Percentiles rank a stretch among this genome's conserved stretches.
Conservation (phyloP, 345 rosid species). For the Lumnitzera racemosa region DNA sequence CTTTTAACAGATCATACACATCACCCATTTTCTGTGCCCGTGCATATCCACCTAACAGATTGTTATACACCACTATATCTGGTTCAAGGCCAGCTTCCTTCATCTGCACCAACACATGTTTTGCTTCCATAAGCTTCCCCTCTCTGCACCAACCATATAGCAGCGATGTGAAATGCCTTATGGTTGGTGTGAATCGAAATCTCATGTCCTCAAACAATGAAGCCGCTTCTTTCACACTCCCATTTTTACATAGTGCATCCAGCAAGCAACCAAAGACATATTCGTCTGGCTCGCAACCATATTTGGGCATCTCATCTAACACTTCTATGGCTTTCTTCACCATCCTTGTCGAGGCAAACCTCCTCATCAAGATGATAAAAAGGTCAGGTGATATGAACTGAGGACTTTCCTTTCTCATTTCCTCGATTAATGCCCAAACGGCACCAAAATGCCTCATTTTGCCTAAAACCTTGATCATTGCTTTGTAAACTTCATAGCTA, state of each 20-base stretch:
- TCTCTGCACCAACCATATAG: slow-evolving; percentile 90
- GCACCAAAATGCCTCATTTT: slow-evolving; percentile 86
- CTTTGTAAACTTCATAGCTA: slow-evolving; percentile 58
- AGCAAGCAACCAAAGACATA: slow-evolving; percentile 65
- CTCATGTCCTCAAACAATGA: slow-evolving; percentile 73
- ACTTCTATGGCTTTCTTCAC: slow-evolving; percentile 83
- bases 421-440: slow-evolving; percentile 85
- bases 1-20: slow-evolving; percentile 65
- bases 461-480: slow-evolving; percentile 63
- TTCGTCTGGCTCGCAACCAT: slow-evolving; percentile 75
- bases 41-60: slow-evolving; percentile 61
- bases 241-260: slow-evolving; percentile 81
- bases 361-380: slow-evolving; percentile 60
- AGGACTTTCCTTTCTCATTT: slow-evolving; percentile 72
- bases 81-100: slow-evolving; percentile 77
- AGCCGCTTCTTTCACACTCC: slow-evolving; percentile 80
- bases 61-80: slow-evolving; percentile 70
- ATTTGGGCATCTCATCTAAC: slow-evolving; percentile 88
- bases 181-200: slow-evolving; percentile 39
- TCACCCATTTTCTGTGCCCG: slow-evolving; percentile 60
- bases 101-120: slow-evolving; percentile 75
- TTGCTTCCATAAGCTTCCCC: slow-evolving; percentile 87
- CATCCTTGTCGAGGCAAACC: slow-evolving; percentile 64
- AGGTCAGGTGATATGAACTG: slow-evolving; percentile 61
- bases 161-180: slow-evolving; percentile 60